A percentile compares a stretch with the other conserved stretches of the same genome.
These are phyloP conservation scores for Lepiota venenata DNA, from an alignment of 768 basidiomycete genomes.

Conservation along the genomic window DNA sequence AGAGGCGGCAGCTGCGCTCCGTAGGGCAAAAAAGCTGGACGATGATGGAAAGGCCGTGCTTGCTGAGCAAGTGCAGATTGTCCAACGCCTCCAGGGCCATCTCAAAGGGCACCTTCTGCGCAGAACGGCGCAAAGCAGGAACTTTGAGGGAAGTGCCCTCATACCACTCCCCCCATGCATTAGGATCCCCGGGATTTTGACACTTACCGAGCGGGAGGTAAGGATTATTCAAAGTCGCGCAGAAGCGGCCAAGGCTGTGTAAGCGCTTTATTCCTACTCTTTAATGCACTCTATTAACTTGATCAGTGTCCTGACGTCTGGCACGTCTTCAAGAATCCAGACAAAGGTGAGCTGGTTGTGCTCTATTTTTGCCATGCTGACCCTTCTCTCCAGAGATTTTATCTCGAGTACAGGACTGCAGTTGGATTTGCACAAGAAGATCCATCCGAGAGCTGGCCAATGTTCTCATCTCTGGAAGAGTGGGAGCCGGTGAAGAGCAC, in stretches of 20 bases:
- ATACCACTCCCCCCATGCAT: constrained; percentile 15
- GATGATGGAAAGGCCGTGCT: constrained; percentile 5
- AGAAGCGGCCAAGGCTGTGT: not conserved
- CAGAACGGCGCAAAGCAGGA: constrained; percentile 15
- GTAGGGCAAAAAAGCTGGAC: constrained; percentile 11
- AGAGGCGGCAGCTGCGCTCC: constrained; percentile 13
- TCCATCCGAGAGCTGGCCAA: not conserved
- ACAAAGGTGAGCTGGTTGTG: not conserved
- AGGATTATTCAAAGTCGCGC: constrained; percentile 12
- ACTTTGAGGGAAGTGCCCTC: constrained; percentile 13
- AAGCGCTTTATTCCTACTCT: not conserved
- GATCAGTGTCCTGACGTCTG: not conserved
- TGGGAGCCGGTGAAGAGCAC: constrained; percentile 16
- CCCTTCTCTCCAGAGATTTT: constrained; percentile 10
- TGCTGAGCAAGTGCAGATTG: constrained; percentile 10
- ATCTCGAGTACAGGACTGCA: constrained; percentile 12
- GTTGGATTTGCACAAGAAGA: constrained; percentile 10
- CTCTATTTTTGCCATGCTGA: not conserved
- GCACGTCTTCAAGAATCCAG: not conserved
- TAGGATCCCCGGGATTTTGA: constrained; percentile 6
- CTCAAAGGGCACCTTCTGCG: constrained; percentile 20
- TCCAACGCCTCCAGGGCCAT: constrained; percentile 13
- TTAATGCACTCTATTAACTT: not conserved
- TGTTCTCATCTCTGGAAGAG: constrained; percentile 10
- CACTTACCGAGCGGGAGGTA: constrained; percentile 17